Evolutionary conservation across 1,284 basidiomycete species (phyloP).

Genomic region (Ceratobasidium theobromae): DNA sequence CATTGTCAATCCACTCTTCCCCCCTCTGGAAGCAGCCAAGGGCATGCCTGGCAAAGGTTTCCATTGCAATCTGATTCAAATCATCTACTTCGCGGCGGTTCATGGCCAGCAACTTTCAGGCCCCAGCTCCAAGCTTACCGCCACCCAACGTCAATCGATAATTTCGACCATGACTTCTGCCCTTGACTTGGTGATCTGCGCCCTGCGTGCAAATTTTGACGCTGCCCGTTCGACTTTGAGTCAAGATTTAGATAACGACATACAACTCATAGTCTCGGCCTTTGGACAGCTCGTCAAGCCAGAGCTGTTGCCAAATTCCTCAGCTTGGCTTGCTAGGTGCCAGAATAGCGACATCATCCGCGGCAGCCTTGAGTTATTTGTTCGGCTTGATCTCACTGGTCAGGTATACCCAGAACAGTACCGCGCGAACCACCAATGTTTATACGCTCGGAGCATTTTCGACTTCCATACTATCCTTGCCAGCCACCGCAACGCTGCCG

Average conservation of each 20-base stretch:
- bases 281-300: conserved; percentile 73
- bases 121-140: conserved; percentile 47
- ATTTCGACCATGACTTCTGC: conserved; percentile 61
- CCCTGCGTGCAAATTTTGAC: conserved; percentile 67
- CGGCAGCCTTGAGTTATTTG: conserved; percentile 73
- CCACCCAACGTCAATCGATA: conserved; percentile 62
- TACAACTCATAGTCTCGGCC: conserved; percentile 77
- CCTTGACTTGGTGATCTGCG: conserved; percentile 66
- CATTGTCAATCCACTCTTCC: conserved; percentile 51
- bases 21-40: conserved; percentile 73
- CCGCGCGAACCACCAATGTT: conserved; percentile 45
- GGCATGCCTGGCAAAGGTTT: conserved; percentile 67
- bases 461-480: conserved; percentile 87
- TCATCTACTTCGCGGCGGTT: conserved; percentile 73
- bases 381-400: conserved; percentile 67
- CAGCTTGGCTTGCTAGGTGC: conserved; percentile 79
- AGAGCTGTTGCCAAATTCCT: conserved; percentile 59
- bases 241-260: conserved; percentile 70
- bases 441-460: conserved; percentile 75
- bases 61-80: conserved; percentile 77
- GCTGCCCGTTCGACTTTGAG: conserved; percentile 60
- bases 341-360: conserved; percentile 81
- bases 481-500: conserved; percentile 71
- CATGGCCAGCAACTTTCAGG: conserved; percentile 5
- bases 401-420: conserved; percentile 55